A percentile compares a stretch with the other conserved stretches of the same genome.
phyloP scores from a whole-genome alignment of 805 yeast species.

The Candida rishiriensis region DNA sequence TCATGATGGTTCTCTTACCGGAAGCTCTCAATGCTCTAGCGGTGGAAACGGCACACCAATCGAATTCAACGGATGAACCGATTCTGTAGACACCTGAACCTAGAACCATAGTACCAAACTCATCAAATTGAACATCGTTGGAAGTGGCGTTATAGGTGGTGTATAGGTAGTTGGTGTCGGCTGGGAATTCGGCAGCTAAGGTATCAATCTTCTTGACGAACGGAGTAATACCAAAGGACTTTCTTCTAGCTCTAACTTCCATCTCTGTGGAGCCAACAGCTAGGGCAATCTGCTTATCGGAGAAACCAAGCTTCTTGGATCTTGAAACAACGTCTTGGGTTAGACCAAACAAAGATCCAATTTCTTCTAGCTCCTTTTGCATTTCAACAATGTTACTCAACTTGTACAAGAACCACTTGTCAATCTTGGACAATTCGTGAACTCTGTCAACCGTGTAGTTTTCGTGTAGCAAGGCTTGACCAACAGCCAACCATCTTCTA shows the following conservation, averaged over 20 bases:
- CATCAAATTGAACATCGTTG: conserved; percentile 80
- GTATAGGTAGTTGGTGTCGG: conserved; percentile 90
- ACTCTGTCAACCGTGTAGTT: conserved; percentile 87
- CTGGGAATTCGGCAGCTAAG: conserved; percentile 98
- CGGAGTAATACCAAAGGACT: conserved; percentile 75
- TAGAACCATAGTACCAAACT: conserved; percentile 87
- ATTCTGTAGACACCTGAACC: conserved; percentile 99
- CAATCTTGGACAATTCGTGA: conserved; percentile 88
- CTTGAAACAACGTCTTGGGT: conserved; percentile 65
- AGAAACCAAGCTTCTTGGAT: conserved; percentile 92
- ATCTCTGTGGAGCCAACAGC: conserved; percentile 72
- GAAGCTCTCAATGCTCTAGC: conserved; percentile 87
- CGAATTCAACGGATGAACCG: conserved; percentile 97
- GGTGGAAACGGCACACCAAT: conserved; percentile 98
- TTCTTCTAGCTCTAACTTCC: conserved; percentile 79
- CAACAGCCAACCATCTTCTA: conserved; percentile 96
- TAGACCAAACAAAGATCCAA: conserved; percentile 53
- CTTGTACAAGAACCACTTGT: conserved; percentile 92
- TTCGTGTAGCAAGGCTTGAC: conserved; percentile 92
- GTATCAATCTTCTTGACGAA: conserved; percentile 97
- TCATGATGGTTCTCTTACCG: conserved; percentile 90
- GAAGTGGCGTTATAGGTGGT: conserved; percentile 91
- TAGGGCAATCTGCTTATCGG: conserved; percentile 86
- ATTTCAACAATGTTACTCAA: conserved; percentile 87
- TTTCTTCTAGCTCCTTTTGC: conserved; percentile 73